Evolutionary conservation across 176 grass and related monocot species (phyloP).

Genomic region (Carex parvula): DNA sequence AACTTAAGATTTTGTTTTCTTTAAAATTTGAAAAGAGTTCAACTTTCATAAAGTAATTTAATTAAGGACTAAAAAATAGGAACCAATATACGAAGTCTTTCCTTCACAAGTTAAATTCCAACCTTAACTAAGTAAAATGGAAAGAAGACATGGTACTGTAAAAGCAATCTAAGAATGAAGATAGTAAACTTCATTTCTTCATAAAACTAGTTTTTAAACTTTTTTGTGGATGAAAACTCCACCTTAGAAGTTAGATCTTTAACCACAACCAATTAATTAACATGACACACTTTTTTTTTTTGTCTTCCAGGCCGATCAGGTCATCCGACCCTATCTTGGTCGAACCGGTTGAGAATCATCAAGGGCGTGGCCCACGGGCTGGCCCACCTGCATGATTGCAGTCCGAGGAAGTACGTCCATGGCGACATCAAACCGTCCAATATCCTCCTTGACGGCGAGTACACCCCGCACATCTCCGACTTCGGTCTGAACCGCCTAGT

Average conservation of each 20-base stretch:
- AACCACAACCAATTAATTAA: neutral
- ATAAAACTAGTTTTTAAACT: neutral
- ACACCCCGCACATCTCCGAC: slow-evolving; percentile 57
- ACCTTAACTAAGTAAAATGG: neutral
- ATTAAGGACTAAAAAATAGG: too few species aligned
- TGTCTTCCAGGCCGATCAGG: slow-evolving; percentile 43
- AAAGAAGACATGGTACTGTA: neutral
- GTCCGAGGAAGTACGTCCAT: slow-evolving; percentile 60
- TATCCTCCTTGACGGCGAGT: slow-evolving; percentile 82
- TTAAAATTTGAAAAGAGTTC: neutral
- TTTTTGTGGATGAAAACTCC: neutral
- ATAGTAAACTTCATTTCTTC: neutral
- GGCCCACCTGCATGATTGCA: slow-evolving; percentile 74
- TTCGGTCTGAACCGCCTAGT: slow-evolving; percentile 76
- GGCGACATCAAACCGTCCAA: slow-evolving; percentile 91
- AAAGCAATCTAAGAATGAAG: neutral
- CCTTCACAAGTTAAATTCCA: too few species aligned
- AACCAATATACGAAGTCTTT: neutral
- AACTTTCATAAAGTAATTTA: neutral
- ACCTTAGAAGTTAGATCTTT: neutral
- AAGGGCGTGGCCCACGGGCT: slow-evolving; percentile 62
- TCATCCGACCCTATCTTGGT: slow-evolving; percentile 46
- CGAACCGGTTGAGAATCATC: slow-evolving; percentile 52
- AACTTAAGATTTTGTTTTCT: neutral
- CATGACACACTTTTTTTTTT: neutral